Conservation (phyloP, 495 filamentous ascomycete species). For the Talaromyces liani region DNA sequence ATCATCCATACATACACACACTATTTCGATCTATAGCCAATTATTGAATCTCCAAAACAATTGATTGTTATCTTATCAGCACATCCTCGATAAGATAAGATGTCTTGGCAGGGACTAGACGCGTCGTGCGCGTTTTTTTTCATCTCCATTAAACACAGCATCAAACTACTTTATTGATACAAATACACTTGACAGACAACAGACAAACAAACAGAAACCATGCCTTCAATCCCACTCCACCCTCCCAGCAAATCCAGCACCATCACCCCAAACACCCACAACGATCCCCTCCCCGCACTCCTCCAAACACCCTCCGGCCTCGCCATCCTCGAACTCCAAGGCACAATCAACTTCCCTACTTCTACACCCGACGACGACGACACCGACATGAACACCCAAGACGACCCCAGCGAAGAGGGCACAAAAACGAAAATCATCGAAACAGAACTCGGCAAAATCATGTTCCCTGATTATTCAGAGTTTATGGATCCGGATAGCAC, state of each 20-base stretch:
- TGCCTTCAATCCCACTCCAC: slow-evolving; percentile 37
- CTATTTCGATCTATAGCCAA: too few relatives aligned
- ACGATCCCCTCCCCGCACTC: slow-evolving; percentile 67
- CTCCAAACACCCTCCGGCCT: slow-evolving; percentile 72
- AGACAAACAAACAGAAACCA: slow-evolving; percentile 10
- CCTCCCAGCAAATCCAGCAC: slow-evolving; percentile 7
- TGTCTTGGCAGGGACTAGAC: not conserved
- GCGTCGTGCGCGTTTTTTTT: not conserved
- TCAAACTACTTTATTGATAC: too few relatives aligned
- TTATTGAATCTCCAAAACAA: too few relatives aligned
- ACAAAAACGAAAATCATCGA: slow-evolving; percentile 20
- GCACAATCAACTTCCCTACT: slow-evolving; percentile 61
- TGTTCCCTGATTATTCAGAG: slow-evolving; percentile 67
- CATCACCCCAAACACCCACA: slow-evolving; percentile 9
- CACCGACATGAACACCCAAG: slow-evolving; percentile 12
- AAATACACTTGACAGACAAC: not conserved
- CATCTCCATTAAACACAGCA: not conserved
- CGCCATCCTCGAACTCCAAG: slow-evolving; percentile 86
- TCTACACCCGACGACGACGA: not conserved
- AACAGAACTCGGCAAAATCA: slow-evolving; percentile 61
- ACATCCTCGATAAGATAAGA: not conserved
- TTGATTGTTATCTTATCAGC: not conserved
- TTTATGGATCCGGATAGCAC: slow-evolving; percentile 38
- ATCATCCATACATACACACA: not conserved
- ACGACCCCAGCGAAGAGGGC: slow-evolving; percentile 4